Base-by-base conservation (phyloP, 805 yeast genomes). In the Candida pseudoglaebosa region DNA sequence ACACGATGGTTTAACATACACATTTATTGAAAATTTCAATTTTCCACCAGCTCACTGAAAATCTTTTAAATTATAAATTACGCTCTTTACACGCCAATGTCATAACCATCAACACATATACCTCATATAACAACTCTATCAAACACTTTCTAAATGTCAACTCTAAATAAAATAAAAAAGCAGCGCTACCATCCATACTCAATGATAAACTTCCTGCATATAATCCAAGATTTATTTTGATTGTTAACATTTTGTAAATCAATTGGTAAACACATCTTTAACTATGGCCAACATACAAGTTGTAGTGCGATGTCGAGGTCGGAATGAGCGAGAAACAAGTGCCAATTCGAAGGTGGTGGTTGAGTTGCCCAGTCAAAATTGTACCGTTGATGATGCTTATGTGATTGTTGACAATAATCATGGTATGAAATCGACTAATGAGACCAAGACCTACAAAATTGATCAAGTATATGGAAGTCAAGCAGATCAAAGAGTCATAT, bases 381-480 rank as follows among this genome's bases (percentile, higher is more conserved):
- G 48, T 47, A 53, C 63, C 32, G 20, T 51, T 10, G 24, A 45
- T 34, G 49, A 60, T 37, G 53, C 66, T 33, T 41, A 42, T 28
- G 41, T 50, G n/a, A 42, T 39, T 16, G 32, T 43, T 12, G 34
- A 37, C 24, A 38, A 53, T 35, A 37, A 42, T 16, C 26, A 36
- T 36, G 31, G 34, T 16, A 24, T 38, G 8, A 33, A 38, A 10
- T 32, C 26, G 3, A 17, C 28, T 10, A 16, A 28, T 13, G 28
- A 17, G 4, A 14, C 16, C 5, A 71, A 77, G 54, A 75, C 82
- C 1, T 89, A 82, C 56, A 67, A 74, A 5, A 82, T 88, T 36
- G 96, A 88, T 57, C 80, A 78, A 39, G 93, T 85, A 0, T 87
- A 83, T 59, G 95, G 95, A 1, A 81, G 95, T 1, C 82, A 78